A percentile compares a stretch with the other conserved stretches of the same genome.
Conservation (phyloP, 106 monocot genomes). For the Dendrobium officinale region DNA sequence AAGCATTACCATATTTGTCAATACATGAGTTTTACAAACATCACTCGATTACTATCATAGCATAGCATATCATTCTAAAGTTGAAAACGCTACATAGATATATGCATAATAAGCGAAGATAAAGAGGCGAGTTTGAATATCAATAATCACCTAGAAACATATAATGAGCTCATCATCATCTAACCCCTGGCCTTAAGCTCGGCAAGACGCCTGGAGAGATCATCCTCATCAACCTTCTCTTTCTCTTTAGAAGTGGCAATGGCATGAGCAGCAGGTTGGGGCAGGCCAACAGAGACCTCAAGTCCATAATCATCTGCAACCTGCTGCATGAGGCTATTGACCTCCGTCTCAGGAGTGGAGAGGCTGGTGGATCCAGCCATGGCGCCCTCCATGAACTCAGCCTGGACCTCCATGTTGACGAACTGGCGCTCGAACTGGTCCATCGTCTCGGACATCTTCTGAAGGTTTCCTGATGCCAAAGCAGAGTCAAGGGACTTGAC, state of each 20-base stretch:
- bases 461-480: constrained; percentile 20
- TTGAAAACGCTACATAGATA: neutral
- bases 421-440: constrained; percentile 39
- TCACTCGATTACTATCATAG: neutral
- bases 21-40: neutral
- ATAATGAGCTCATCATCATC: constrained; percentile 3
- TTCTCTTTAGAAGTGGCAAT: constrained; percentile 21
- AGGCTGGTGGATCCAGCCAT: constrained; percentile 31
- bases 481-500: constrained; percentile 26
- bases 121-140: neutral
- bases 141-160: neutral
- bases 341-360: constrained; percentile 32
- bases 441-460: constrained; percentile 38
- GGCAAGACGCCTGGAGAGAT: constrained; percentile 22
- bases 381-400: constrained; percentile 31
- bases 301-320: constrained; percentile 58
- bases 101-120: neutral
- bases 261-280: constrained; percentile 24
- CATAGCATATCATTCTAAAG: neutral
- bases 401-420: constrained; percentile 38
- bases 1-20: neutral
- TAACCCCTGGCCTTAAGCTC: constrained; percentile 32
- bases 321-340: constrained; percentile 52
- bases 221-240: constrained; percentile 26
- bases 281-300: constrained; percentile 31